Conservation (phyloP, 2,329 filamentous ascomycete genomes). For the Lasiodiplodia theobromae region DNA sequence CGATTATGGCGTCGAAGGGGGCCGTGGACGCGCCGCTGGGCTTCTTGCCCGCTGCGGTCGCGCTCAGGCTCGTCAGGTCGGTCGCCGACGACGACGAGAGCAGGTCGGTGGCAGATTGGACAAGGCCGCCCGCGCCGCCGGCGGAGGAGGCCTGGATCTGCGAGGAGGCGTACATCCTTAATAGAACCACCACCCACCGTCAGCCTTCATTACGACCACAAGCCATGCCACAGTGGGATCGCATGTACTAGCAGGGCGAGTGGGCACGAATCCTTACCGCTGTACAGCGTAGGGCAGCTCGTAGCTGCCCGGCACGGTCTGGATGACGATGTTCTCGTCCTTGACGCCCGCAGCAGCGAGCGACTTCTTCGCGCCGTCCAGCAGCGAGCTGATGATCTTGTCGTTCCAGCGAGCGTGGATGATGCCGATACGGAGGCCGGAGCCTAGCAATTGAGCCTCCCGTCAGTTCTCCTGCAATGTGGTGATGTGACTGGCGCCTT, state of each 20-base stretch:
- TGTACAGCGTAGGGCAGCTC: constrained; percentile 92
- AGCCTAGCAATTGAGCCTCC: constrained; percentile 65
- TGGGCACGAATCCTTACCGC: constrained; percentile 61
- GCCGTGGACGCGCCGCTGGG: constrained; percentile 50
- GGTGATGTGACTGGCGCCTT: constrained; percentile 33
- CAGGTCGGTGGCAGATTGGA: constrained; percentile 75
- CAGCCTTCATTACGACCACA: background rate
- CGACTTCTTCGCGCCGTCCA: constrained; percentile 79
- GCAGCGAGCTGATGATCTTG: constrained; percentile 83
- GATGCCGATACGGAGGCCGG: constrained; percentile 84
- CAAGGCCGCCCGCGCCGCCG: constrained; percentile 59
- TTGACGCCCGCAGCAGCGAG: constrained; percentile 81
- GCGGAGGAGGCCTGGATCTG: constrained; percentile 78
- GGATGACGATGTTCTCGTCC: constrained; percentile 84
- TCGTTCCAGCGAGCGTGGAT: constrained; percentile 96
- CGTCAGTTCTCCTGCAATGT: constrained; percentile 62
- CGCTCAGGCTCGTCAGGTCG: constrained; percentile 56
- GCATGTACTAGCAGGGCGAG: background rate
- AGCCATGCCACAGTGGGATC: background rate
- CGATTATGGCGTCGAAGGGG: constrained; percentile 92
- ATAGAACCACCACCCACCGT: background rate
- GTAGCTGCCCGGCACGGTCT: constrained; percentile 92
- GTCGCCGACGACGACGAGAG: constrained; percentile 66
- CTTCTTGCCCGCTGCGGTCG: constrained; percentile 38
- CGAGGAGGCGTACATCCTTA: constrained; percentile 81